Base-by-base conservation (phyloP, 106 monocot species). In the Xerophyta viscosa region DNA sequence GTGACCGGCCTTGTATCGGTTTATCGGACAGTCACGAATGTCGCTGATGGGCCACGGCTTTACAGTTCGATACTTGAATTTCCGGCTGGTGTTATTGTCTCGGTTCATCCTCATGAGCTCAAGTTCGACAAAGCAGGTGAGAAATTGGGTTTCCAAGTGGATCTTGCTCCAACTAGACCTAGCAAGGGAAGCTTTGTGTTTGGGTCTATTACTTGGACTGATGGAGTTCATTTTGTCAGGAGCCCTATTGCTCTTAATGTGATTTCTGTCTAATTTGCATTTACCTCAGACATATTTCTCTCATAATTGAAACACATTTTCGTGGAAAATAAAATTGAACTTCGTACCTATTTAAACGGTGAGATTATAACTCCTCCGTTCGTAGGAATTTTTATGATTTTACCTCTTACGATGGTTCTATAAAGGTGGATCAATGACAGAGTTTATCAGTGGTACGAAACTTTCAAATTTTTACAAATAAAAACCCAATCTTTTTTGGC, bases 231-330 rank as follows among this genome's bases (percentile, higher is more conserved):
- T 13, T 15, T 4, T 10, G n/a, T 43, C 43, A 10, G 43, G 3
- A 43, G 43, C n/a, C 43, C 43, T 17, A 17, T 43, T 43, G 43
- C 43, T 3, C 43, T 43, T 43, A 43, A 17, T 43, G 43, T 43
- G 43, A 17, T 43, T 17, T 43, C 43, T 3, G n/a, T 43, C n/a
- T 43, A 43, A n/a, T n/a, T n/a, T n/a, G n/a, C n/a, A n/a, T n/a
- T n/a, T n/a, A n/a, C n/a, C n/a, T n/a, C n/a, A n/a, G n/a, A n/a
- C n/a, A n/a, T n/a, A n/a, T n/a, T n/a, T n/a, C n/a, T n/a, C n/a
- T n/a, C n/a, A n/a, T n/a, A n/a, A n/a, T n/a, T n/a, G n/a, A n/a
- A n/a, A n/a, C n/a, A n/a, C n/a, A n/a, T n/a, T n/a, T n/a, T n/a
- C n/a, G n/a, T n/a, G n/a, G n/a, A n/a, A n/a, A n/a, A n/a, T n/a